Conservation (phyloP, 805 yeast genomes). For the Isabelozyma rhagii region DNA sequence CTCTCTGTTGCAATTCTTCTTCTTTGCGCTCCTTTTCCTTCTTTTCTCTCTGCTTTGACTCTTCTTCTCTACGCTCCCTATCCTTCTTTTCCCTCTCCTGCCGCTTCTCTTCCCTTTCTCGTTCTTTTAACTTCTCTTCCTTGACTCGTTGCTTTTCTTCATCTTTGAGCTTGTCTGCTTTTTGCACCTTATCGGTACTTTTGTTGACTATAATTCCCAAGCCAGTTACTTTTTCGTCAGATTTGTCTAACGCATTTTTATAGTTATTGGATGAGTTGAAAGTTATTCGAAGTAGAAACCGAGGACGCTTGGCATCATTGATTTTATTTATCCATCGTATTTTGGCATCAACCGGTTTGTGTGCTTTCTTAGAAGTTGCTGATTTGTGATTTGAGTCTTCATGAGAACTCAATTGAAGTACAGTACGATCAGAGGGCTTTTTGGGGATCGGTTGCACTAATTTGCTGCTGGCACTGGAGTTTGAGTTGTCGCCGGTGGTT, state of each 20-base stretch:
- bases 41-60: constrained; percentile 1
- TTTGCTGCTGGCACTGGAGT: not conserved
- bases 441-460: constrained; percentile 13
- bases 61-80: not conserved
- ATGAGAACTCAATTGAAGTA: not conserved
- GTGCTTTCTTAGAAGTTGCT: not conserved
- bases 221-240: constrained; percentile 6
- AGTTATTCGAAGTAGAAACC: constrained; percentile 21
- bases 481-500: not conserved
- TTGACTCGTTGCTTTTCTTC: constrained; percentile 1
- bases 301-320: constrained; percentile 18
- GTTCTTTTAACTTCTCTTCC: constrained; percentile 1
- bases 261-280: constrained; percentile 16
- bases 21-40: not conserved
- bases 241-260: constrained; percentile 6
- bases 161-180: constrained; percentile 4
- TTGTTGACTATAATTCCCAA: constrained; percentile 4
- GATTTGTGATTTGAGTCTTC: not conserved
- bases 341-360: not conserved
- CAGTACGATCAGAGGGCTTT: constrained; percentile 5
- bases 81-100: not conserved
- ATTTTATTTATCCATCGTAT: constrained; percentile 29
- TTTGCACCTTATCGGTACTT: not conserved
- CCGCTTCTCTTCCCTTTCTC: not conserved
- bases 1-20: not conserved